These are phyloP conservation scores for Solanum ossicruentum DNA, from an alignment of 257 asterid genomes.

Conservation along the genomic window DNA sequence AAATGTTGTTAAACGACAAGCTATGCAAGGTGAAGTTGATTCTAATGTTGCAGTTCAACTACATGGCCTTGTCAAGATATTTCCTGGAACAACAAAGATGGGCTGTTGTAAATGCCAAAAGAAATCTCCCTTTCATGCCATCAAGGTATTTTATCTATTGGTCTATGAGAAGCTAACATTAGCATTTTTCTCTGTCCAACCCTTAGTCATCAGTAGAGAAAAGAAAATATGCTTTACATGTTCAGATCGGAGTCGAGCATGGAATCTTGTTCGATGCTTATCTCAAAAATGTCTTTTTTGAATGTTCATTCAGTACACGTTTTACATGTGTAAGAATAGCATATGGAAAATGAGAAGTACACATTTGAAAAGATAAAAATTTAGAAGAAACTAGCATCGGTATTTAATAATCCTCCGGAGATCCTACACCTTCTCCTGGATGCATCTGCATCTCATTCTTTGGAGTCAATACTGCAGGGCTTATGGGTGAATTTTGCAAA, in stretches of 20 bases:
- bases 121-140: constrained; percentile 83
- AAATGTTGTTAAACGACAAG: constrained; percentile 61
- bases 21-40: constrained; percentile 38
- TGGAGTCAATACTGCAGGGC: constrained; percentile 41
- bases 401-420: neutral
- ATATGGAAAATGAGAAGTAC: neutral
- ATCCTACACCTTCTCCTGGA: neutral
- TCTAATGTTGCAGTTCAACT: constrained; percentile 64
- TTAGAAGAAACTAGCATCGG: neutral
- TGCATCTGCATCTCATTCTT: neutral
- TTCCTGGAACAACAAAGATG: constrained; percentile 51
- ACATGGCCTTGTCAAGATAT: constrained; percentile 66
- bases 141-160: constrained; percentile 34
- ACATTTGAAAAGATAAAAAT: neutral
- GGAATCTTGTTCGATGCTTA: neutral
- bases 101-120: constrained; percentile 67
- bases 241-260: neutral
- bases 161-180: neutral
- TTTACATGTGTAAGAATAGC: neutral
- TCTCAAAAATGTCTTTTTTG: neutral
- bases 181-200: neutral
- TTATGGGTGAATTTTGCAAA: constrained; percentile 82
- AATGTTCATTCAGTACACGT: neutral
- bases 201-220: neutral
- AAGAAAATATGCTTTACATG: neutral